These are phyloP conservation scores for Brassica hybrid DNA, from an alignment of 441 rosid genomes.

Conservation along the genomic window DNA sequence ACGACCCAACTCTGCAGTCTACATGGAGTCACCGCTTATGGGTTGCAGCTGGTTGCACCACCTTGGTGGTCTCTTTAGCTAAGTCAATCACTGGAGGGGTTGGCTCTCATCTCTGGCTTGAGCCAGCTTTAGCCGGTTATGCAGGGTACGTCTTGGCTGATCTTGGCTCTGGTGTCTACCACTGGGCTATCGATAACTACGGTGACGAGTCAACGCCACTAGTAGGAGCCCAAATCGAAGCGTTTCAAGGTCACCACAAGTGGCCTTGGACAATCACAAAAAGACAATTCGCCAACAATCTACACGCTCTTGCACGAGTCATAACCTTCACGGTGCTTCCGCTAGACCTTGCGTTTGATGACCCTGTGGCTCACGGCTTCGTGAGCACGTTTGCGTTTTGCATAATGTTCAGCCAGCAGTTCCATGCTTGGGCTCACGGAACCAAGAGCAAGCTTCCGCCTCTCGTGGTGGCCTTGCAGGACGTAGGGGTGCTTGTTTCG, in stretches of 20 bases:
- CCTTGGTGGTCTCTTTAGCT: conserved; percentile 62
- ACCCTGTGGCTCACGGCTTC: conserved; percentile 58
- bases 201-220: conserved; percentile 75
- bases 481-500: conserved; percentile 70
- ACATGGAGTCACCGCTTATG: conserved; percentile 79
- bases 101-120: conserved; percentile 55
- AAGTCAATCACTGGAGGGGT: conserved; percentile 54
- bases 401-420: conserved; percentile 93
- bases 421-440: conserved; percentile 93
- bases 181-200: conserved; percentile 91
- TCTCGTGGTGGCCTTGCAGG: conserved; percentile 69
- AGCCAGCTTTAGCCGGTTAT: conserved; percentile 69
- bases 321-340: conserved; percentile 65
- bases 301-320: conserved; percentile 65
- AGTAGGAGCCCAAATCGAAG: conserved; percentile 80
- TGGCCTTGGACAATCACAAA: conserved; percentile 90
- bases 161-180: conserved; percentile 85
- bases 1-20: conserved; percentile 64
- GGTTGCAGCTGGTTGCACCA: conserved; percentile 77
- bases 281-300: conserved; percentile 89
- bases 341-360: conserved; percentile 51
- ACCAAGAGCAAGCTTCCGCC: conserved; percentile 85
- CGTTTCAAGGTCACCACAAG: conserved; percentile 90
- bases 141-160: conserved; percentile 79
- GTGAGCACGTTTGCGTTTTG: conserved; percentile 64